These are phyloP conservation scores for Coniochaeta sp. DNA, from an alignment of 2,329 filamentous ascomycete genomes.

Conservation along the genomic window DNA sequence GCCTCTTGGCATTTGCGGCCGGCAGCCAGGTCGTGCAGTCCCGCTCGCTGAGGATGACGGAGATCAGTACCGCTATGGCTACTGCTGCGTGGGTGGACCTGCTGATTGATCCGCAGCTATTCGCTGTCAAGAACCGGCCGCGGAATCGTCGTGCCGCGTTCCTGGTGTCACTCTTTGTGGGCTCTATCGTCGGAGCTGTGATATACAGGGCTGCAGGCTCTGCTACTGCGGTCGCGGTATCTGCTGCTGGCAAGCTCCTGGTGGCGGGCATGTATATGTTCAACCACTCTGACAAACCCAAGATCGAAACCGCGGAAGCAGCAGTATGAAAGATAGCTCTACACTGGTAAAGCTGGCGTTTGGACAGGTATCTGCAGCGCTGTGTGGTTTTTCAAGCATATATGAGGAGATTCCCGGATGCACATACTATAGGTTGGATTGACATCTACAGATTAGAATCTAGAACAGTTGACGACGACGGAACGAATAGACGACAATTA, in stretches of 20 bases:
- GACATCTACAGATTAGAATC: neutral
- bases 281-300: conserved; percentile 24
- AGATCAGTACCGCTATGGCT: conserved; percentile 59
- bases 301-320: conserved; percentile 4
- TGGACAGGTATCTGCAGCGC: neutral
- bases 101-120: conserved; percentile 44
- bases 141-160: conserved; percentile 44
- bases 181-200: conserved; percentile 43
- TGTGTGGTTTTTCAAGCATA: neutral
- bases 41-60: conserved; percentile 45
- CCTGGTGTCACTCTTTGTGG: conserved; percentile 35
- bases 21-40: conserved; percentile 53
- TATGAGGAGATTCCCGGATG: neutral
- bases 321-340: conserved; percentile 6
- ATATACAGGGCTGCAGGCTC: conserved; percentile 36
- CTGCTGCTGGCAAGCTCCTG: conserved; percentile 35
- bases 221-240: conserved; percentile 32
- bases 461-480: neutral
- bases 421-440: neutral
- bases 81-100: conserved; percentile 56
- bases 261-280: conserved; percentile 37
- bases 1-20: conserved; percentile 44
- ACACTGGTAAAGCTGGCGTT: neutral
- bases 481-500: neutral
- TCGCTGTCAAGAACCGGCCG: conserved; percentile 36